Evolutionary conservation across 2,329 filamentous ascomycete species (phyloP), one percentile per base, ranked within the genome.

Genomic region (Triangularia verruculosa): DNA sequence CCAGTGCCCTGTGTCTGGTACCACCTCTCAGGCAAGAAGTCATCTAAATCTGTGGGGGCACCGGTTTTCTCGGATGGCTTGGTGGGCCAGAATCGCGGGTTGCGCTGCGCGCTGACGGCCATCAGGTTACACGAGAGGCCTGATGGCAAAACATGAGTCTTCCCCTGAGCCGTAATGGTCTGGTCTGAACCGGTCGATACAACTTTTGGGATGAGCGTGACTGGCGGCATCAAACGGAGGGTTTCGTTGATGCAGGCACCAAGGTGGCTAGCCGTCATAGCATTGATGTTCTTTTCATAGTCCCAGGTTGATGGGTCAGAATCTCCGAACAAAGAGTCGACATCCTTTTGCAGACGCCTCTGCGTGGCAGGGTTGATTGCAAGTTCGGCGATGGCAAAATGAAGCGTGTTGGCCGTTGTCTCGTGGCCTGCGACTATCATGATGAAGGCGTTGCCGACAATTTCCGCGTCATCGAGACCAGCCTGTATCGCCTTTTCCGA

Each of bases 171-270:
- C 2, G 75, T 80, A 51, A 94, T 72, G 20, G 79, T 73, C 75
- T 93, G 88, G 59, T 83, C 81, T 22, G 78, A 72, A 1, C 73
- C 71, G 2, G 76, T 73, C 2, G 76, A 71, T 4, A 85, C 83
- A 59, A 80, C 83, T 76, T 95, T 95, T 27, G 91, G 91, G 25
- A 95, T 88, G 59, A 83, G 84, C 52, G 87, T 78, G 17, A 92
- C 88, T 0, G 91, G 86, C 1, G 91, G 90, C 64, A 92, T 81
- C 51, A 93, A 71, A 11, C 92, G 86, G 60, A 95, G 80, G 39
- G 89, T 87, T 78, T 95, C 91, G 72, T 92, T 91, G 82, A 94
- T 84, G 69, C 89, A 84, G 3, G 91, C 91, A 17, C 89, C 91
- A 9, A 89, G 78, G 81, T 91, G 88, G 64, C 87, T 86, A 11